Conservation (phyloP, 78 protist species). For the Dictyostelium purpureum region DNA sequence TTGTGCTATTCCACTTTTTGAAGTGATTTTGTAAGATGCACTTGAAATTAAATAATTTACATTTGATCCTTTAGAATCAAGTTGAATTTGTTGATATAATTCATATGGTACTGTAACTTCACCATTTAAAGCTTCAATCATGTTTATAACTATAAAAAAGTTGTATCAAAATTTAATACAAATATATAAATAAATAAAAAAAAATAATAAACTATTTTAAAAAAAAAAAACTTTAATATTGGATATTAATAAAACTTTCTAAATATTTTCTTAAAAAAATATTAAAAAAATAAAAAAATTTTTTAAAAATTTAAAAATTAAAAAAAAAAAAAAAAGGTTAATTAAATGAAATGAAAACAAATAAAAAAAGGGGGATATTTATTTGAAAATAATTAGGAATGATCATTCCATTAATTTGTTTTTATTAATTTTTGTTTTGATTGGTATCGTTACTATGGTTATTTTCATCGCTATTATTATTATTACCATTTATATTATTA, state of each 20-base stretch:
- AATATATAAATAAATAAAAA: too few species aligned
- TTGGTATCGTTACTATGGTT: background rate
- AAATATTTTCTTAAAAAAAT: too few species aligned
- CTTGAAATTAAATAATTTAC: slow-evolving; percentile 3
- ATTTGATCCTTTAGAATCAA: background rate
- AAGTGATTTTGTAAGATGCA: background rate
- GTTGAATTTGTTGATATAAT: slow-evolving; percentile 17
- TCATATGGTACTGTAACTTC: slow-evolving; percentile 36
- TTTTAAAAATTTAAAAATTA: background rate
- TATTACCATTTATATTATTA: background rate
- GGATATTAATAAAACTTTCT: too few species aligned
- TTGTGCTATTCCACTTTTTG: background rate
- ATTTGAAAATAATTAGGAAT: background rate
- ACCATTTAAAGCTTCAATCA: background rate
- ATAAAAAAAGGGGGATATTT: background rate
- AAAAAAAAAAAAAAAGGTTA: background rate
- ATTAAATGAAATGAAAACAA: background rate
- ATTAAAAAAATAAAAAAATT: too few species aligned
- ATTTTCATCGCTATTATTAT: background rate
- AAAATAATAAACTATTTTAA: background rate
- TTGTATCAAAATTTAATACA: too few species aligned
- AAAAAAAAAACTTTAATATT: too few species aligned
- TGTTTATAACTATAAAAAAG: background rate
- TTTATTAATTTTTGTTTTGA: background rate
- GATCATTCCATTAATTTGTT: background rate